A percentile compares a stretch with the other conserved stretches of the same genome.
phyloP scores from a whole-genome alignment of 208 protist genomes.

The Porcisia hertigi region DNA sequence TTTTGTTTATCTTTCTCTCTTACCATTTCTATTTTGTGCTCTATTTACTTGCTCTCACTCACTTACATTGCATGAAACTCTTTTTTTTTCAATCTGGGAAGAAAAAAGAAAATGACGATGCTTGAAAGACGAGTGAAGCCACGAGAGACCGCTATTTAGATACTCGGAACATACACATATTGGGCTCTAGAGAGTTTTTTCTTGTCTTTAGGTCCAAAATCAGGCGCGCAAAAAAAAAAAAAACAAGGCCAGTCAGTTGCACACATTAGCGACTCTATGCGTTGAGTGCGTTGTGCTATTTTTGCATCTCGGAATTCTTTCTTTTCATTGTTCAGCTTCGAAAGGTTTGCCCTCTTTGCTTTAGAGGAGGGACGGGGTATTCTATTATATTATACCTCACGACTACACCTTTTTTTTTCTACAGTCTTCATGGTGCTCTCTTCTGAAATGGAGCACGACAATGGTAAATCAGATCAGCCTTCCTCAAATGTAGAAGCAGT shows the following conservation, averaged over 20 bases:
- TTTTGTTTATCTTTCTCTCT: no score
- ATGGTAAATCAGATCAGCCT: background rate
- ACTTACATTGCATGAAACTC: background rate
- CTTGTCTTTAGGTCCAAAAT: no score
- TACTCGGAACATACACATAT: no score
- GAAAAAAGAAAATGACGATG: background rate
- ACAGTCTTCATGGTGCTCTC: background rate
- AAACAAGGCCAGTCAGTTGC: no score
- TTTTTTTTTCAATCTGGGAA: background rate
- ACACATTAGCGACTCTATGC: no score
- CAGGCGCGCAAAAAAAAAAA: no score
- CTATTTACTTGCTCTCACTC: background rate
- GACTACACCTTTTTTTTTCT: background rate
- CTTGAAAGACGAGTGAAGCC: no score
- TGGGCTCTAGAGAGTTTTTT: no score
- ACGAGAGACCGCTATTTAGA: no score
- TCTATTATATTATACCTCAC: background rate
- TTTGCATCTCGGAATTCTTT: background rate
- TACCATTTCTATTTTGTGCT: background rate
- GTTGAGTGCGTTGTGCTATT: no score
- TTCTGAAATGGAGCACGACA: constrained; percentile 14
- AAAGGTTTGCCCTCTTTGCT: background rate
- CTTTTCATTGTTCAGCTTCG: background rate
- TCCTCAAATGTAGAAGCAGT: background rate
- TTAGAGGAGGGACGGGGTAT: background rate